Evolutionary conservation across 2,329 filamentous ascomycete species (phyloP), one percentile per base, ranked within the genome.

Genomic region (Beauveria sp.): DNA sequence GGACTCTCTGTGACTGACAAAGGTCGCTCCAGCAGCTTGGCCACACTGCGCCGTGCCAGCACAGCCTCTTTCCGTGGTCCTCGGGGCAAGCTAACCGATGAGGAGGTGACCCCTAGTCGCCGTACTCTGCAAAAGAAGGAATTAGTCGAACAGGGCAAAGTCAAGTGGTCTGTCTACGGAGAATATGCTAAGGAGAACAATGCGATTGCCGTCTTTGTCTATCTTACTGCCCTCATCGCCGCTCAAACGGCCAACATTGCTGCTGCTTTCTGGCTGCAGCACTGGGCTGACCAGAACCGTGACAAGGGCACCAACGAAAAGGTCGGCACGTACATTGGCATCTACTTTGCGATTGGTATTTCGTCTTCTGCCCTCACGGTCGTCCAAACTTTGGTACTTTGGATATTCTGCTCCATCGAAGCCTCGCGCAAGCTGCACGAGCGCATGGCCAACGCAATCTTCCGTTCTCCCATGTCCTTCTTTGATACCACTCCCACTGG

Each of bases 371-470:
- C 85, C 49, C 80, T 99, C 65, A 93, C 96, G 3, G 91, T 98
- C 47, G 71, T 96, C 34, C 95, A 98, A 75, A 98, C 93, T 6
- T 78, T 99, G 67, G 92, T 99, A 65, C 81, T 99, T 30, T 99
- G 95, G 95, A 98, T 99, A 66, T 98, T 99, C 78, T 99, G 96
- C 77, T 98, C 95, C 5, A 99, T 99, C 65, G 95, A 99, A 86
- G 95, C 95, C 56, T 97, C 93, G 22, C 86, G 95, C 65, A 99
- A 98, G 77, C 82, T 99, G 61, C 95, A 99, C 73, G 95, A 98
- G 77, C 84, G 91, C 66, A 98, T 99, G 95, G 93, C 93, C 49
- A 95, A 89, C 69, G 92, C 95, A 20, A 97, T 98, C 68, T 99
- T 99, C 82, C 85, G 95, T 67, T 96, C 92, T 43, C 96, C 95